Evolutionary conservation across 768 basidiomycete species (phyloP).

Genomic region (Termitomyces sp.): DNA sequence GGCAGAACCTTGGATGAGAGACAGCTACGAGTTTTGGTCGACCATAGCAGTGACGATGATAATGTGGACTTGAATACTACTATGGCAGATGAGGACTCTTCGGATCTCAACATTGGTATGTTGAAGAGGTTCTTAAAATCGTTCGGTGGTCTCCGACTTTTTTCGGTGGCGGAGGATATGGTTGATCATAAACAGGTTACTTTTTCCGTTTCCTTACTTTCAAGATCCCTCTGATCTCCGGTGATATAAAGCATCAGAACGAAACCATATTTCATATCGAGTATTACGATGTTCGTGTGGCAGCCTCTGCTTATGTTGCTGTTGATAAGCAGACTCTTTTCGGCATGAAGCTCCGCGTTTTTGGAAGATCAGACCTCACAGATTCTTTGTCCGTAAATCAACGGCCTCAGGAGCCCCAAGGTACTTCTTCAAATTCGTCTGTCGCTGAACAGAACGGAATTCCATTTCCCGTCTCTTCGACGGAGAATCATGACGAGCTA

Average conservation of each 20-base stretch:
- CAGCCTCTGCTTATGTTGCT: conserved; percentile 44
- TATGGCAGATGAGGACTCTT: neutral
- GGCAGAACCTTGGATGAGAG: conserved; percentile 13
- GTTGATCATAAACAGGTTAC: conserved; percentile 20
- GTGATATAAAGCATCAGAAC: conserved; percentile 1
- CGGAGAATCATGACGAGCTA: conserved; percentile 8
- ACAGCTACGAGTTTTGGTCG: conserved; percentile 6
- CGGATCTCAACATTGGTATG: conserved; percentile 20
- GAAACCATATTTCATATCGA: conserved; percentile 52
- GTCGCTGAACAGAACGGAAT: conserved; percentile 5
- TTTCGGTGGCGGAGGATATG: conserved; percentile 19
- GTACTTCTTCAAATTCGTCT: neutral
- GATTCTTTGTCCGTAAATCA: conserved; percentile 4
- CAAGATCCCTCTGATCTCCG: neutral
- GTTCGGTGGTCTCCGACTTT: conserved; percentile 30
- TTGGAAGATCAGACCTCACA: conserved; percentile 22
- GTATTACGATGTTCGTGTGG: conserved; percentile 64
- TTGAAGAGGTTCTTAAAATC: conserved; percentile 31
- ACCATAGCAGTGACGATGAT: conserved; percentile 6
- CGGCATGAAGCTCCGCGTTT: conserved; percentile 48
- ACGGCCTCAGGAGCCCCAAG: conserved; percentile 1
- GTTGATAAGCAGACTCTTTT: conserved; percentile 49
- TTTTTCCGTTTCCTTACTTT: neutral
- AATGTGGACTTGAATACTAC: conserved; percentile 1
- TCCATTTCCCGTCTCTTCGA: conserved; percentile 6